Evolutionary conservation across 352 stramenopile genomes (phyloP), one percentile per base, ranked within the genome.

Genomic region (Phytophthora hibernalis): DNA sequence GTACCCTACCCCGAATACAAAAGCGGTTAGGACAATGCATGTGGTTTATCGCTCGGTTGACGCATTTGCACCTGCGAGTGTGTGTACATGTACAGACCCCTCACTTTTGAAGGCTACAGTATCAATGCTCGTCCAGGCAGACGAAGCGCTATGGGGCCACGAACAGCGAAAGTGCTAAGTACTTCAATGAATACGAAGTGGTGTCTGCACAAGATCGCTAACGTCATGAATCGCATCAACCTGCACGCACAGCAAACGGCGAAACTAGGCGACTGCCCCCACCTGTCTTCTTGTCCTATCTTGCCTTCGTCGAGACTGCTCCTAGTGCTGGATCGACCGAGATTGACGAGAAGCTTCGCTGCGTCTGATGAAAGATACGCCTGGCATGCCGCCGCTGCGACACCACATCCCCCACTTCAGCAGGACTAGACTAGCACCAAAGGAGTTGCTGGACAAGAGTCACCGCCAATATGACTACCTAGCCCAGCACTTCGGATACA

Each of bases 141-240:
- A 38, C 33, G 11, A 38, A 38, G 24, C 24, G 5, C 24, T 5
- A 28, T 5, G 24, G 5, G 33, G 10, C 22, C 15, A 15, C 45
- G 45, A 35, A 52, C 45, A 52, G 45, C 45, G 16, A 35, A 7
- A 52, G 45, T 24, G 22, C 20, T 52, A 52, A 52, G 45, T 24
- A 51, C 44, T 18, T 31, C 44, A 30, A 51, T 15, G 33, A 38
- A 38, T 38, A 38, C 33, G 11, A 38, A 38, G 5, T n/a, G 13
- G 33, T 38, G 33, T 38, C 13, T n/a, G 33, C 6, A 6, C 24
- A 28, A 37, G 31, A 37, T 37, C 11, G 12, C 31, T 37, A 2
- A 13, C n/a, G 31, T 28, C 5, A 31, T 31, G 28, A 13, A 50
- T 50, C 10, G 31, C 16, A 18, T 22, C 43, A 50, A 16, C 20